Evolutionary conservation across 495 filamentous ascomycete genomes (phyloP).

Genomic region (Aspergillus panamensis): DNA sequence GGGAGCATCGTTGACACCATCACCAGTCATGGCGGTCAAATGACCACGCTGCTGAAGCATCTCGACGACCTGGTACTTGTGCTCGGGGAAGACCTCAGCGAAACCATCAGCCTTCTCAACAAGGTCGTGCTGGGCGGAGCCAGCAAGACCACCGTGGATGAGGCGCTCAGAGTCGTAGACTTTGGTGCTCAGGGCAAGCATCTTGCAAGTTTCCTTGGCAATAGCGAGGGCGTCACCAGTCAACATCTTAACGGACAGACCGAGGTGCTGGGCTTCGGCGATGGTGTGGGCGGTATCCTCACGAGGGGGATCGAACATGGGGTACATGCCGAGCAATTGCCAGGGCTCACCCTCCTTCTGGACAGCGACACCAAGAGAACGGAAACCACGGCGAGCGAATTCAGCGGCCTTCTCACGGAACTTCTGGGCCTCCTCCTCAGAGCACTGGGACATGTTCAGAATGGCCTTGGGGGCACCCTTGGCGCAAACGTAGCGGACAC

Average conservation of each 20-base stretch:
- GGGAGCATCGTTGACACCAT: constrained; percentile 71
- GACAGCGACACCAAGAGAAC: constrained; percentile 72
- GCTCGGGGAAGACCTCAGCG: constrained; percentile 73
- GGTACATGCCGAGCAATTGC: constrained; percentile 71
- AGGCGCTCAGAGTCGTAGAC: constrained; percentile 74
- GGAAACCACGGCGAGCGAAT: constrained; percentile 78
- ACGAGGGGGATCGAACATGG: constrained; percentile 76
- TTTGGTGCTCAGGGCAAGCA: constrained; percentile 72
- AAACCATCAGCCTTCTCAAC: constrained; percentile 75
- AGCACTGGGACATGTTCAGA: constrained; percentile 61
- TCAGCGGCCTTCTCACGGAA: constrained; percentile 69
- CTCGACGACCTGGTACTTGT: constrained; percentile 77
- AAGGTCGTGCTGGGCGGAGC: constrained; percentile 70
- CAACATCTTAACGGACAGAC: constrained; percentile 75
- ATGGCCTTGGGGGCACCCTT: constrained; percentile 76
- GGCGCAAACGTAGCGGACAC: constrained; percentile 63
- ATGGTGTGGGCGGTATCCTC: constrained; percentile 77
- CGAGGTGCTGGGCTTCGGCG: constrained; percentile 69
- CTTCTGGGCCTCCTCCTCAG: constrained; percentile 57
- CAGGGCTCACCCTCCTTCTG: constrained; percentile 64
- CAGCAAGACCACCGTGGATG: constrained; percentile 70
- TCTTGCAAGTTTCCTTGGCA: constrained; percentile 78
- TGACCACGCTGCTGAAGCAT: constrained; percentile 72
- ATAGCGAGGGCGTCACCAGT: constrained; percentile 78
- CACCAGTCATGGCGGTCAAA: constrained; percentile 73